Base-by-base conservation (phyloP, 192 early-diverging fungal genomes). In the Paraglomus brasilianum region DNA sequence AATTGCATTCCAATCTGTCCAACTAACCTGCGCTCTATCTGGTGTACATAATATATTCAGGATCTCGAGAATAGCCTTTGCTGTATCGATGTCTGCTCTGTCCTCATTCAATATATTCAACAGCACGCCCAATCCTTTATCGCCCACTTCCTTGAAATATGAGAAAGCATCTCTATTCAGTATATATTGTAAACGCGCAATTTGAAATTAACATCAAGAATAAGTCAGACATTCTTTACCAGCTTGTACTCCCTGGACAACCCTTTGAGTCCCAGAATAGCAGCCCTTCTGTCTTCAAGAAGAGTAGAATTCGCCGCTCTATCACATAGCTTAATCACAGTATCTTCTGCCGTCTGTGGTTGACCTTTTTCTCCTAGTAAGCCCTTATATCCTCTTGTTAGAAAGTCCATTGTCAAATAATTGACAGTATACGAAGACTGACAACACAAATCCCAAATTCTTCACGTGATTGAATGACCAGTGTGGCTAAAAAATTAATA, bases 251-350 rank as follows among this genome's bases (percentile, higher is more conserved):
- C 92, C 50, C 90, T 77, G 8, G 92, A 85, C 40, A 96, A 82
- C 2, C 92, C 92, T 67, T 94, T 94, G 58, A 99, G 78, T 7
- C 90, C 87, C 19, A 91, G 84, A 11, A 96, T 91, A 1, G 91
- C 92, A 5, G 94, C 91, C 38, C 95, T 75, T 52, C 92, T 78
- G 82, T 99, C 97, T 72, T 99, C 97, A 30, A 93, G 74, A 21
- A 97, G 81, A 8, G 92, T 94, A 14, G 92, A 87, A 55, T 93
- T 85, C 58, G 82, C 85, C 38, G 91, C 88, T 52, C 93, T 82
- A 72, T 96, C 95, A 41, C 86, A 88, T 64, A 97, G 81, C 70
- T 85, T 88, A 66, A 89, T 88, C 69, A 98, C 86, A 36, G 93
- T 94, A 61, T 93, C 92, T 22, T 80, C 77, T 5, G 81, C 86